Conservation (phyloP, 352 stramenopile species). For the Globisporangium heterothallicum region DNA sequence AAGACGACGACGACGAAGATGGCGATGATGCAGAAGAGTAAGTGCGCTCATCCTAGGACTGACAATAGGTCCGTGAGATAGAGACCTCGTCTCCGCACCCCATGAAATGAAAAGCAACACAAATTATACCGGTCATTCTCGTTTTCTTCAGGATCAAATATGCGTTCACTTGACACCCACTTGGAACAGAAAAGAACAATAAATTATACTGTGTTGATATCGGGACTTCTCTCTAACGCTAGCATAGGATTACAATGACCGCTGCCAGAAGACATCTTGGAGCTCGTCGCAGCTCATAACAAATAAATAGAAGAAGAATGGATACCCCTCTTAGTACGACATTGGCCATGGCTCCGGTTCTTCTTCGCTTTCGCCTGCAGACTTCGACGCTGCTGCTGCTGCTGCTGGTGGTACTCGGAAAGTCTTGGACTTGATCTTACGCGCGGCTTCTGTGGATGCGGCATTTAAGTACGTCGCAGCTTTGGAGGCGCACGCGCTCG, state of each 20-base stretch:
- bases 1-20: constrained; percentile 29
- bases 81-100: background rate
- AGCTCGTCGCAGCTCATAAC: background rate
- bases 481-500: constrained; percentile 33
- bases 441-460: constrained; percentile 45
- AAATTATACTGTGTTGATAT: constrained; percentile 1
- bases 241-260: background rate
- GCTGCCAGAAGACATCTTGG: background rate
- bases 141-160: background rate
- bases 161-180: too few relatives aligned
- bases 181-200: background rate
- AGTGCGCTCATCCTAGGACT: background rate
- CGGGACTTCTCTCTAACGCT: background rate
- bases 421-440: constrained; percentile 39
- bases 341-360: constrained; percentile 10
- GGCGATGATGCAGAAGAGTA: constrained; percentile 6
- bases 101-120: background rate
- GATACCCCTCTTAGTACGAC: background rate
- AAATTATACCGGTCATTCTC: background rate
- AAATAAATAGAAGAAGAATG: background rate
- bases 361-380: constrained; percentile 32
- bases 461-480: constrained; percentile 42
- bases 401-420: constrained; percentile 8
- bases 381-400: constrained; percentile 5
- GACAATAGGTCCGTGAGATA: background rate